These are phyloP conservation scores for Ampelomyces quisqualis DNA, from an alignment of 2,329 filamentous ascomycete species.

Conservation along the genomic window DNA sequence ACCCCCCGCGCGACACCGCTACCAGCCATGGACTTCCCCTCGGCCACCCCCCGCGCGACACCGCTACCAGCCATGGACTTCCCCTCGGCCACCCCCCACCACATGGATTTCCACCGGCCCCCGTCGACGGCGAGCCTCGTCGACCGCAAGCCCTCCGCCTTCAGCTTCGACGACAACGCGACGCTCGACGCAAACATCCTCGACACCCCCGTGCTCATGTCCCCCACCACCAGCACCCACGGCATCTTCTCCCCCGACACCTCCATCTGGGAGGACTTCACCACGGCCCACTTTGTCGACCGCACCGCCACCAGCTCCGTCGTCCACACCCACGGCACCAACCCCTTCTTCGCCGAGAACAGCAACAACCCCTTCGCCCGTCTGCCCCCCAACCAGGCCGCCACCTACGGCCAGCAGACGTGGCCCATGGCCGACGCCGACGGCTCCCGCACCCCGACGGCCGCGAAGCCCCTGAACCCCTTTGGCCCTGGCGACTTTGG, in stretches of 20 bases:
- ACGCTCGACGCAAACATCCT: conserved; percentile 51
- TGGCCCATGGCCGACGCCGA: conserved; percentile 67
- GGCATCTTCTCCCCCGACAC: conserved; percentile 56
- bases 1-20: conserved; percentile 15
- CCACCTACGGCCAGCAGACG: conserved; percentile 51
- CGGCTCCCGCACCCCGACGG: conserved; percentile 72
- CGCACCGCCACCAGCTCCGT: conserved; percentile 41
- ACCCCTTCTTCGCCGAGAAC: conserved; percentile 51
- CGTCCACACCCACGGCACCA: conserved; percentile 47
- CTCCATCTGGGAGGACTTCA: conserved; percentile 52
- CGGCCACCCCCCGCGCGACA: conserved; percentile 43
- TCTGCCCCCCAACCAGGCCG: conserved; percentile 53
- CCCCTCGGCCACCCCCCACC: conserved; percentile 24
- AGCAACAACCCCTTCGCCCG: conserved; percentile 65
- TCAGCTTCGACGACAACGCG: conserved; percentile 55
- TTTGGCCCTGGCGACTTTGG: conserved; percentile 56
- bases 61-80: conserved; percentile 46
- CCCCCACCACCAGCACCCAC: conserved; percentile 50
- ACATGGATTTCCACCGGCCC: conserved; percentile 44
- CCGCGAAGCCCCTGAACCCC: conserved; percentile 70
- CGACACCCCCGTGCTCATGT: conserved; percentile 50
- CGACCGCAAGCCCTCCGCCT: conserved; percentile 43
- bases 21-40: conserved; percentile 34
- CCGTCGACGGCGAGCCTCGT: conserved; percentile 38
- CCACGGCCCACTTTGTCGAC: conserved; percentile 43